Evolutionary conservation across 2,329 filamentous ascomycete species (phyloP).

Genomic region (Exserohilum turcica): DNA sequence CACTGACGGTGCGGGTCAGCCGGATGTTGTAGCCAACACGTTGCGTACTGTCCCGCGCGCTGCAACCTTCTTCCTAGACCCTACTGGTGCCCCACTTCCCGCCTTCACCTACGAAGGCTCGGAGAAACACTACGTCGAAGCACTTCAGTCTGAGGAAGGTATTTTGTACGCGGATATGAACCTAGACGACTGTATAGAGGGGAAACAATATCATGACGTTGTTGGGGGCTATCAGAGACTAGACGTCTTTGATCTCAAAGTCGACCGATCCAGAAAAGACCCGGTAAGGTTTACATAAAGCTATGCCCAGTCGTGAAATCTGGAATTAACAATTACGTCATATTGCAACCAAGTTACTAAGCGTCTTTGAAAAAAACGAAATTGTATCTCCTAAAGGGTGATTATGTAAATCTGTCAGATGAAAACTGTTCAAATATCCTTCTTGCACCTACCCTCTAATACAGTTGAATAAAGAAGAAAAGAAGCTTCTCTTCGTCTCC

Average conservation of each 20-base stretch:
- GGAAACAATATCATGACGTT: slow-evolving; percentile 63
- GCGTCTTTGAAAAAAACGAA: no score
- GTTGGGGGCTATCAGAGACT: slow-evolving; percentile 62
- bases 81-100: slow-evolving; percentile 51
- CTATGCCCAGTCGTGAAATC: neutral
- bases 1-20: slow-evolving; percentile 33
- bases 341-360: no score
- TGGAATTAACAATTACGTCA: no score
- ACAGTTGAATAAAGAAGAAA: no score
- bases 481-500: neutral
- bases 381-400: no score
- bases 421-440: no score
- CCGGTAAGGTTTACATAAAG: slow-evolving; percentile 11
- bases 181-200: slow-evolving; percentile 57
- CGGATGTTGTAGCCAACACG: slow-evolving; percentile 36
- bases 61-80: slow-evolving; percentile 59
- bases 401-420: neutral
- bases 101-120: slow-evolving; percentile 47
- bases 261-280: slow-evolving; percentile 46
- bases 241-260: slow-evolving; percentile 59
- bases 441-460: no score
- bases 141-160: slow-evolving; percentile 54
- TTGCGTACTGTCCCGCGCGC: slow-evolving; percentile 51
- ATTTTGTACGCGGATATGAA: slow-evolving; percentile 60
- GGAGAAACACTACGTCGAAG: slow-evolving; percentile 36